Conservation (phyloP, 441 rosid genomes). For the Omphalea diandra region DNA sequence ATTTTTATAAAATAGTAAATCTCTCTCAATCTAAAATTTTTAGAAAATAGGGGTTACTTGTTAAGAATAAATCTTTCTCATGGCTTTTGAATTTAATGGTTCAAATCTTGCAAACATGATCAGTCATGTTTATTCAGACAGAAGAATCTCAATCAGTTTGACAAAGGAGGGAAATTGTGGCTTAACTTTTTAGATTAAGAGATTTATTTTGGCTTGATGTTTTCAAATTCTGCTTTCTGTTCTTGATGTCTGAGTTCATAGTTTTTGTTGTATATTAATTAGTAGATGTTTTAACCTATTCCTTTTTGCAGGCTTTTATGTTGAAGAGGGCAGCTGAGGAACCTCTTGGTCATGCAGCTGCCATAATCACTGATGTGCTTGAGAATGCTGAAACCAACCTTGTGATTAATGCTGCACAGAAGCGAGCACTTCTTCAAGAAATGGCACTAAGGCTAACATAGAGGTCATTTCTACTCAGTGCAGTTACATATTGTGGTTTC, state of each 20-base stretch:
- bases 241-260: not conserved
- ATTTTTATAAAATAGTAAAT: too few species aligned
- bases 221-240: not conserved
- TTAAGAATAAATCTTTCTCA: too few species aligned
- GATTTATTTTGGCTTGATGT: not conserved
- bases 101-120: too few species aligned
- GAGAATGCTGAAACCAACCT: constrained; percentile 88
- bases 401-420: constrained; percentile 81
- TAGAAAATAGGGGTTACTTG: too few species aligned
- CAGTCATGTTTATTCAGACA: too few species aligned
- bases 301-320: constrained; percentile 76
- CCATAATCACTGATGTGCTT: constrained; percentile 81
- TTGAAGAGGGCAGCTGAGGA: constrained; percentile 82
- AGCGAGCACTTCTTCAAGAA: constrained; percentile 88
- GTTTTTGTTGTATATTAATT: not conserved
- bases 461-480: constrained; percentile 1
- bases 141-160: too few species aligned
- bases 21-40: too few species aligned
- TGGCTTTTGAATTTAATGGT: too few species aligned
- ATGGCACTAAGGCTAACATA: constrained; percentile 85
- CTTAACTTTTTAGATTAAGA: not conserved
- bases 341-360: constrained; percentile 96
- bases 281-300: not conserved
- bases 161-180: not conserved
- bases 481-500: constrained; percentile 8